phyloP scores from a whole-genome alignment of 371 early-diverging fungal genomes.

The Coelomomyces lativittatus region DNA sequence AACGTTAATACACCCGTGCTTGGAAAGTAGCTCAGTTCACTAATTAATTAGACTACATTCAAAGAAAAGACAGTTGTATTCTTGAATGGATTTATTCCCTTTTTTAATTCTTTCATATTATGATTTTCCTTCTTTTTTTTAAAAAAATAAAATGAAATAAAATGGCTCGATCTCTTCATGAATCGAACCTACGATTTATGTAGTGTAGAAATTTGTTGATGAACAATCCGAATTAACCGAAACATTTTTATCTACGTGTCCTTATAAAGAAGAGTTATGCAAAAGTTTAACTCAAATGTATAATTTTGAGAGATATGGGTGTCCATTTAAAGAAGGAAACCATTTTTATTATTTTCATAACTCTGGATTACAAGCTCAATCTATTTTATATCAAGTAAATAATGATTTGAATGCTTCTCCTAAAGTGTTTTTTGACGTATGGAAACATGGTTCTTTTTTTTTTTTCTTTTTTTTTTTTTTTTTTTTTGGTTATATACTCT shows the following conservation, averaged over 20 bases:
- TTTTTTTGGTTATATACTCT: too few relatives aligned
- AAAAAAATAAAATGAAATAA: too few relatives aligned
- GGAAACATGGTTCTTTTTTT: too few relatives aligned
- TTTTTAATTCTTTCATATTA: too few relatives aligned
- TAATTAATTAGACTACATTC: too few relatives aligned
- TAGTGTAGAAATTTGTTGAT: slow-evolving; percentile 11
- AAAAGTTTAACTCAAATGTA: slow-evolving; percentile 10
- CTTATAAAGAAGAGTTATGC: slow-evolving; percentile 9
- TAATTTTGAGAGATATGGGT: slow-evolving; percentile 22
- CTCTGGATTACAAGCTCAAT: slow-evolving; percentile 37
- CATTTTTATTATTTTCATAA: slow-evolving; percentile 44
- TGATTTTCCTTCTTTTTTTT: too few relatives aligned
- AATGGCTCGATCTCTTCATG: too few relatives aligned
- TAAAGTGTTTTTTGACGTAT: slow-evolving; percentile 22
- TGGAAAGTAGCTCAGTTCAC: too few relatives aligned
- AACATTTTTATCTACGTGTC: slow-evolving; percentile 10
- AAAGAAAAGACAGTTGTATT: too few relatives aligned
- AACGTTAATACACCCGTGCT: not conserved
- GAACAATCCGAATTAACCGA: slow-evolving; percentile 11
- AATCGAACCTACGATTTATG: too few relatives aligned
- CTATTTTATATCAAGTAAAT: slow-evolving; percentile 19
- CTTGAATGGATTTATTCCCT: too few relatives aligned
- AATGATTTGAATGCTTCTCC: slow-evolving; percentile 4
- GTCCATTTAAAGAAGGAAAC: slow-evolving; percentile 33
- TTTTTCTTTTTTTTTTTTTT: too few relatives aligned